Base-by-base conservation (phyloP, 2,329 filamentous ascomycete species). In the Trichoderma semiorbis region DNA sequence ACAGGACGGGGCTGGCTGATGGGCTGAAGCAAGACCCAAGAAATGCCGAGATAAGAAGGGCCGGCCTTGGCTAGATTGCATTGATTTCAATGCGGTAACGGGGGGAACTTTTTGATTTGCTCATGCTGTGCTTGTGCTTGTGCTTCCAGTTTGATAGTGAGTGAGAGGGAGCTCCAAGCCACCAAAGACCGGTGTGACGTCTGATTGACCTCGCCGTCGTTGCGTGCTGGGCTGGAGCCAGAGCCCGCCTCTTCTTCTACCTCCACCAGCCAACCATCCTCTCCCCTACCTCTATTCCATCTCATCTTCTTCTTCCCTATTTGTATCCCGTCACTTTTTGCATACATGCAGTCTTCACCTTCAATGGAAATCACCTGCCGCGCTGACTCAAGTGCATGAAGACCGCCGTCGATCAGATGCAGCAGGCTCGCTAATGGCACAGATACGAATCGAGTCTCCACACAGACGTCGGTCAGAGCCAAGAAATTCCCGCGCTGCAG, bases 171-270 rank as follows among this genome's bases (percentile, higher is more conserved):
- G 55, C 63, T 36, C 47, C 63, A 66, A 47, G 66, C 66, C 55
- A 47, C 55, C 34, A 69, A 69, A 69, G 53, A 69, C 43, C 66
- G 66, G 66, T 69, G 66, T 61, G 66, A 69, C 66, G 66, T 61
- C 36, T 43, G 36, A 26, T 58, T 47, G 64, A 58, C 39, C 47
- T 66, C 21, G 63, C 21, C 30, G 26, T 50, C 47, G 63, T 47
- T 65, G 58, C 26, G 39, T 50, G 43, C 43, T 50, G 43, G n/a
- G n/a, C 43, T 21, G 43, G 43, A 55, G 50, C 21, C 50, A 30
- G 26, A 58, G 55, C 55, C 30, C n/a, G 55, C 32, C 53, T 30
- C 36, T 30, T 47, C 26, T 21, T 58, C 53, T 26, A 50, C 43
- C 28, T 50, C 62, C 21, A 26, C 36, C 36, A 39, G 36, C 55